These are phyloP conservation scores for Ophiorrhiza pumila DNA, from an alignment of 257 asterid species.

Conservation along the genomic window DNA sequence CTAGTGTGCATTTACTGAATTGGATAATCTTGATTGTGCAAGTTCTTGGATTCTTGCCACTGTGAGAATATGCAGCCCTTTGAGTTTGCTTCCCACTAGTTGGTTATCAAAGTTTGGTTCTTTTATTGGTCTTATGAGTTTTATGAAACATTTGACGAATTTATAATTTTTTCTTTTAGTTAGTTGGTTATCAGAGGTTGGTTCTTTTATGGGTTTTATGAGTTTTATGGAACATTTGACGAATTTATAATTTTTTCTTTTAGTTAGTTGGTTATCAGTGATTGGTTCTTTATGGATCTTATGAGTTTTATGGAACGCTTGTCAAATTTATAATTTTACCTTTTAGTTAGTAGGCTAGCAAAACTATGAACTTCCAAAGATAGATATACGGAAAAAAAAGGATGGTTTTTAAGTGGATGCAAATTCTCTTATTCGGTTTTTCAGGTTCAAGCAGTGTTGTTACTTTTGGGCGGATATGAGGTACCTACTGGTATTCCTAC, in stretches of 20 bases:
- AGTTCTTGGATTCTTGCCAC: not conserved
- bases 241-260: not conserved
- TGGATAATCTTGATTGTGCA: not conserved
- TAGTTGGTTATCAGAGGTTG: too few species aligned
- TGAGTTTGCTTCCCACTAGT: not conserved
- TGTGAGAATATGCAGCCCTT: not conserved
- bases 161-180: too few species aligned
- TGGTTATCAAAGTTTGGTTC: not conserved
- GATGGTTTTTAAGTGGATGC: constrained; percentile 7
- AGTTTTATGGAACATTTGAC: not conserved
- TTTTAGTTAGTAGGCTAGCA: not conserved
- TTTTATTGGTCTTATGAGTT: not conserved
- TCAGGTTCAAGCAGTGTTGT: constrained; percentile 88
- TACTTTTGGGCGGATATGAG: constrained; percentile 88
- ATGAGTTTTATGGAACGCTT: not conserved
- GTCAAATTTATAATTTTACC: not conserved
- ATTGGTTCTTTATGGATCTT: not conserved
- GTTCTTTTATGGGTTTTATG: too few species aligned
- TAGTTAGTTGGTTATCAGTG: not conserved
- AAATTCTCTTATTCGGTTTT: not conserved
- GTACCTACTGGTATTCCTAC: constrained; percentile 71
- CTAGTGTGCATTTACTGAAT: not conserved
- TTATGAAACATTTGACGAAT: not conserved
- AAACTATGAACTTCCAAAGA: too few species aligned
- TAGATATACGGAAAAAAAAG: too few species aligned